Conservation (phyloP, 495 filamentous ascomycete species). For the Lepraria neglecta region DNA sequence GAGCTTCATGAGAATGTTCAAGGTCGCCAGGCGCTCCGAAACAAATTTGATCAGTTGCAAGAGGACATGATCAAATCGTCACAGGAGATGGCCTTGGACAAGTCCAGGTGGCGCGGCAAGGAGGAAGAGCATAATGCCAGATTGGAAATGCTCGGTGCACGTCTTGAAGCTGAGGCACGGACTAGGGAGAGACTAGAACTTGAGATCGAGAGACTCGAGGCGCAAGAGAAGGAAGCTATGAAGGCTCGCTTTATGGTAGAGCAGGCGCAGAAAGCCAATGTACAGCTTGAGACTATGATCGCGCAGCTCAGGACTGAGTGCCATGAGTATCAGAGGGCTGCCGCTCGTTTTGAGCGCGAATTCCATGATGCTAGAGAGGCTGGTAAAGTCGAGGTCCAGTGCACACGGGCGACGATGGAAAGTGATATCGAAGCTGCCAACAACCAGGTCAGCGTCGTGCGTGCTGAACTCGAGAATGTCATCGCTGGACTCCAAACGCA, state of each 20-base stretch:
- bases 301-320: slow-evolving; percentile 60
- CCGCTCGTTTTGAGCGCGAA: slow-evolving; percentile 71
- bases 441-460: slow-evolving; percentile 72
- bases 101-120: slow-evolving; percentile 63
- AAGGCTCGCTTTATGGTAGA: slow-evolving; percentile 48
- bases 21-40: slow-evolving; percentile 67
- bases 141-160: slow-evolving; percentile 72
- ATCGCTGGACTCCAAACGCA: slow-evolving; percentile 60
- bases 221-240: slow-evolving; percentile 62
- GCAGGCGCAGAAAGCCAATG: slow-evolving; percentile 49
- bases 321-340: slow-evolving; percentile 52
- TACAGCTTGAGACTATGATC: slow-evolving; percentile 59
- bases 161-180: slow-evolving; percentile 67
- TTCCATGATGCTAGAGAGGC: slow-evolving; percentile 74
- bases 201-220: slow-evolving; percentile 70
- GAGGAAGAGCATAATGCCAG: slow-evolving; percentile 67
- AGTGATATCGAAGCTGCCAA: slow-evolving; percentile 74
- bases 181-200: slow-evolving; percentile 72
- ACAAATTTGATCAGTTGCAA: slow-evolving; percentile 75
- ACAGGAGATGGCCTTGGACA: slow-evolving; percentile 70
- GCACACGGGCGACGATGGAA: slow-evolving; percentile 69
- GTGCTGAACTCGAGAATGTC: slow-evolving; percentile 69
- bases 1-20: slow-evolving; percentile 82
- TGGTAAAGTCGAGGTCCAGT: slow-evolving; percentile 67
- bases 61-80: slow-evolving; percentile 75